A percentile compares a stretch with the other conserved stretches of the same genome.
Conservation (phyloP, 306 rosid genomes). For the Cucurbita ficifolia region DNA sequence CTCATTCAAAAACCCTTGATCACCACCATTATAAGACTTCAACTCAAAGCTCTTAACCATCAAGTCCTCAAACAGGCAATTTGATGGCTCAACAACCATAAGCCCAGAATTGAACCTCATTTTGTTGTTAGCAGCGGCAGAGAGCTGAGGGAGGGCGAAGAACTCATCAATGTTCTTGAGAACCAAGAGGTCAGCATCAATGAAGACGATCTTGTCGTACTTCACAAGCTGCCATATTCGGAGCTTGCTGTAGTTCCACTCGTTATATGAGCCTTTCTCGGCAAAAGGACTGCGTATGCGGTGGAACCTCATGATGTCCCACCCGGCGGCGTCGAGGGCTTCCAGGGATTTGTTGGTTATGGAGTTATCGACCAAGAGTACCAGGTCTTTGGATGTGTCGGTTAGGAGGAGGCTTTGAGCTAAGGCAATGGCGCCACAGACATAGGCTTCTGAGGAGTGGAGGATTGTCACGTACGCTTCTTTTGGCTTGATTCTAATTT, state of each 20-base stretch:
- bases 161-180: conserved; percentile 26
- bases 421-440: conserved; percentile 78
- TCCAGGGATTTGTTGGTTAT: conserved; percentile 19
- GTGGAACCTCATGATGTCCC: conserved; percentile 34
- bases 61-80: conserved; percentile 44
- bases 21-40: conserved; percentile 60
- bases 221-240: conserved; percentile 45
- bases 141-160: conserved; percentile 36
- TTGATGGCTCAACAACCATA: conserved; percentile 67
- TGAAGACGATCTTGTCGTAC: conserved; percentile 53
- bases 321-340: conserved; percentile 48
- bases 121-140: conserved; percentile 40
- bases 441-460: conserved; percentile 75
- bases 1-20: conserved; percentile 75
- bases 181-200: conserved; percentile 54
- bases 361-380: conserved; percentile 60
- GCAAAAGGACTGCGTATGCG: conserved; percentile 55
- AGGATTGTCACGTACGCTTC: conserved; percentile 60
- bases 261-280: conserved; percentile 35
- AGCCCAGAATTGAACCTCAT: conserved; percentile 57
- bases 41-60: conserved; percentile 22
- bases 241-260: conserved; percentile 85
- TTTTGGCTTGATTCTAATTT: conserved; percentile 2
- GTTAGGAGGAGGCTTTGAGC: conserved; percentile 60
- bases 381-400: conserved; percentile 32